These are phyloP conservation scores for Phytopythium litorale DNA, from an alignment of 352 stramenopile species.

Conservation along the genomic window DNA sequence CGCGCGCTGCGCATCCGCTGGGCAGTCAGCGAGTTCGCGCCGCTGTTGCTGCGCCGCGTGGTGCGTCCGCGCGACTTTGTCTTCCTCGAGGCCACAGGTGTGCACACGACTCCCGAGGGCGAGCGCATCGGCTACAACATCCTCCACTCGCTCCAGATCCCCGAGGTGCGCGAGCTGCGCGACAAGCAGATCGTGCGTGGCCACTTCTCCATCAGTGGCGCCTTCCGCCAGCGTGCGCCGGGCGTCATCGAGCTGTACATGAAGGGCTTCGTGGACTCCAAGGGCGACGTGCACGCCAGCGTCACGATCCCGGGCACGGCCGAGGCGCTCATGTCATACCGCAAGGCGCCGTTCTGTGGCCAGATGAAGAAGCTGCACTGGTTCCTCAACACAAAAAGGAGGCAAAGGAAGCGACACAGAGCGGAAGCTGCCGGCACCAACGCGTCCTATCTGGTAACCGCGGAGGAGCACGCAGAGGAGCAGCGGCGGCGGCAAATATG, in stretches of 20 bases:
- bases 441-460: conserved; percentile 3
- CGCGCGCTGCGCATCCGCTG: conserved; percentile 35
- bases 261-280: conserved; percentile 26
- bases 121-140: conserved; percentile 44
- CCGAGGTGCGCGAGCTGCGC: conserved; percentile 20
- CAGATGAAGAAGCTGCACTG: conserved; percentile 38
- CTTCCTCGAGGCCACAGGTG: conserved; percentile 38
- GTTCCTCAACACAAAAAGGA: conserved; percentile 21
- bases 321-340: conserved; percentile 22
- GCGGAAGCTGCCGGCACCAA: not conserved
- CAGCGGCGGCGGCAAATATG: conserved; percentile 12
- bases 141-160: conserved; percentile 45
- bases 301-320: conserved; percentile 16
- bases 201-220: conserved; percentile 37
- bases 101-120: conserved; percentile 15
- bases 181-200: conserved; percentile 28
- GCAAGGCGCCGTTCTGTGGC: conserved; percentile 18
- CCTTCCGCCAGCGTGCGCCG: conserved; percentile 32
- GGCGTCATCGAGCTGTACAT: conserved; percentile 35
- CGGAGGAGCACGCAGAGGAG: not conserved
- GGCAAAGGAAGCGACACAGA: conserved; percentile 1
- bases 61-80: conserved; percentile 44
- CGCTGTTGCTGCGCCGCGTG: conserved; percentile 23
- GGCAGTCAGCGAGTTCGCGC: conserved; percentile 25
- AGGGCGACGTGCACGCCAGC: conserved; percentile 14